phyloP scores from a whole-genome alignment of 108 stramenopile genomes.

The Skeletonema tropicum region DNA sequence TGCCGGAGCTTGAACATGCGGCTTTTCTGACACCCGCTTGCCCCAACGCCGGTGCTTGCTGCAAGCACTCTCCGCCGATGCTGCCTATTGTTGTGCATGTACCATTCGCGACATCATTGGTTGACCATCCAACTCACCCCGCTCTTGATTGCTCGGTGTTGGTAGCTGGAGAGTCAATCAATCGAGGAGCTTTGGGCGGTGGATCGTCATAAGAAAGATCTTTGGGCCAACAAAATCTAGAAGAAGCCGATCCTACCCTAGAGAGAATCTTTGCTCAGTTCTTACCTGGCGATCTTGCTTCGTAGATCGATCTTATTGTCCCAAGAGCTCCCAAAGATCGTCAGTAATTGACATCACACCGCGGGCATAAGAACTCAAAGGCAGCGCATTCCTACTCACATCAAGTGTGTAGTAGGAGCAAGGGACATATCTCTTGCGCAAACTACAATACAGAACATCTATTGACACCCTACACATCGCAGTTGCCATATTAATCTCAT shows the following conservation, averaged over 20 bases:
- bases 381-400: too few species aligned
- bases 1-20: too few species aligned
- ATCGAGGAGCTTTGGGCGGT: neutral
- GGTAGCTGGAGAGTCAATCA: neutral
- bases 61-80: too few species aligned
- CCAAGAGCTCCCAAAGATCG: constrained; percentile 1
- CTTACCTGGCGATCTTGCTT: too few species aligned
- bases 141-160: neutral
- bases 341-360: neutral
- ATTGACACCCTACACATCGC: neutral
- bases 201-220: neutral
- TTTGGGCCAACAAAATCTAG: neutral
- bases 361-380: too few species aligned
- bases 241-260: neutral
- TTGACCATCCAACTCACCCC: too few species aligned
- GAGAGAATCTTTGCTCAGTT: neutral
- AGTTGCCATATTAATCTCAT: neutral
- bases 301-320: neutral
- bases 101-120: too few species aligned
- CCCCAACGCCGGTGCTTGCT: too few species aligned
- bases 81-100: too few species aligned
- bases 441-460: neutral
- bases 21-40: too few species aligned
- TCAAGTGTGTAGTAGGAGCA: neutral
- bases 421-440: neutral